These are phyloP conservation scores for Chlamydomonas schloesseri DNA, from an alignment of 139 green algal genomes.

Conservation along the genomic window DNA sequence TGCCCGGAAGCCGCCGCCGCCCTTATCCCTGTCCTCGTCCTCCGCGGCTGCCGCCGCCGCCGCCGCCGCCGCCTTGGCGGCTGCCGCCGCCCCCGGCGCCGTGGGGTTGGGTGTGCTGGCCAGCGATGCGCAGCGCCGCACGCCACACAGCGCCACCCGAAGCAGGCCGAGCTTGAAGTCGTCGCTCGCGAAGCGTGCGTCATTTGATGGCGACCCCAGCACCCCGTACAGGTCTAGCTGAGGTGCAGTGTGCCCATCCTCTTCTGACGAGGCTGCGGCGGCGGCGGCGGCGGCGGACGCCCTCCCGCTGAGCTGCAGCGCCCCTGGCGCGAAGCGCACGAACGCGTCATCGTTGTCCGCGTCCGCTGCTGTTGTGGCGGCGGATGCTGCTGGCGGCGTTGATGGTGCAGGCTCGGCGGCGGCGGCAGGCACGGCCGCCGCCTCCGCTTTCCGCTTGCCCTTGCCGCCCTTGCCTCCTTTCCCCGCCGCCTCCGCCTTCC, in stretches of 20 bases:
- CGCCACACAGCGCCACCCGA: conserved; percentile 47
- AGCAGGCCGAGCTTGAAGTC: conserved; percentile 61
- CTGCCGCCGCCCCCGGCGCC: background rate
- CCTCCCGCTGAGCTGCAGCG: background rate
- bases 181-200: conserved; percentile 15
- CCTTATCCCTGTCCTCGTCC: background rate
- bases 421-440: background rate
- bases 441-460: background rate
- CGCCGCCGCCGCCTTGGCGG: background rate
- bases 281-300: background rate
- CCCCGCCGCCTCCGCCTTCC: background rate
- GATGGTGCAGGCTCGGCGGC: no score
- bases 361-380: background rate
- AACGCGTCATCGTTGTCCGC: background rate
- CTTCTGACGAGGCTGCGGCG: conserved; percentile 12
- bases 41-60: background rate
- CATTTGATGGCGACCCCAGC: background rate
- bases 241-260: background rate
- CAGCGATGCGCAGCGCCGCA: conserved; percentile 33
- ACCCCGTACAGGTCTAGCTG: conserved; percentile 49
- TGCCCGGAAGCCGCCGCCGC: background rate
- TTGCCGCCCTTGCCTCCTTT: background rate
- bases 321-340: conserved; percentile 15
- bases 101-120: background rate
- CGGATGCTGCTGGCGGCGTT: no score